Evolutionary conservation across 345 rosid genomes (phyloP), one percentile per base, ranked within the genome.

Genomic region (Corchorus capsularis): DNA sequence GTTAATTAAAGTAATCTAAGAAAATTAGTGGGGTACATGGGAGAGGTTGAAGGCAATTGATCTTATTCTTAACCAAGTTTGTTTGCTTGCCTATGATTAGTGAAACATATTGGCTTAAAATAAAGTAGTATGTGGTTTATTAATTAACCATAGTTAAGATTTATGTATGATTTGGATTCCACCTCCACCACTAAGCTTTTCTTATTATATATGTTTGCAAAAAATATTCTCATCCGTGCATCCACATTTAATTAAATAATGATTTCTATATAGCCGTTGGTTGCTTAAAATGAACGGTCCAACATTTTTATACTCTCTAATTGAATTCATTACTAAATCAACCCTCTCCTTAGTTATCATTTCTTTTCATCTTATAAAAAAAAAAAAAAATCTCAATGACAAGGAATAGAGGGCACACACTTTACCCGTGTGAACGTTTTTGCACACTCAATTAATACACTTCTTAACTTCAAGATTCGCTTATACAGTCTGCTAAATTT

Each of bases 131-230:
- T 27, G 53, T 39, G 73, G 45, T 20, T 71, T 69, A 72, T 71
- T 69, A 72, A 69, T 70, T 63, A 76, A 81, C 37, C 63, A 62
- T 64, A 63, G 61, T 63, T 81, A 57, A 70, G 74, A 62, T n/a
- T n/a, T 17, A 60, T 59, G 27, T 27, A 79, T 75, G 86, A 79
- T 79, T 68, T 79, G 85, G 85, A 83, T 83, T 86, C 86, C 85
- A 74, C 45, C 77, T 62, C 74, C 82, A 66, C 78, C 78, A 57
- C 77, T 52, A 35, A 59, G 27, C 75, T 63, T 69, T 77, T 75
- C 71, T 68, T 79, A 67, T 76, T 72, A 46, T 34, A 34, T 74
- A 39, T 67, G 15, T 34, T 9, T 34, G 55, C 35, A 52, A 20
- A 35, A 57, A 69, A 39, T 72, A 67, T 75, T 69, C 79, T 70